Conservation (phyloP, 2,329 filamentous ascomycete genomes). For the Drechmeria coniospora region DNA sequence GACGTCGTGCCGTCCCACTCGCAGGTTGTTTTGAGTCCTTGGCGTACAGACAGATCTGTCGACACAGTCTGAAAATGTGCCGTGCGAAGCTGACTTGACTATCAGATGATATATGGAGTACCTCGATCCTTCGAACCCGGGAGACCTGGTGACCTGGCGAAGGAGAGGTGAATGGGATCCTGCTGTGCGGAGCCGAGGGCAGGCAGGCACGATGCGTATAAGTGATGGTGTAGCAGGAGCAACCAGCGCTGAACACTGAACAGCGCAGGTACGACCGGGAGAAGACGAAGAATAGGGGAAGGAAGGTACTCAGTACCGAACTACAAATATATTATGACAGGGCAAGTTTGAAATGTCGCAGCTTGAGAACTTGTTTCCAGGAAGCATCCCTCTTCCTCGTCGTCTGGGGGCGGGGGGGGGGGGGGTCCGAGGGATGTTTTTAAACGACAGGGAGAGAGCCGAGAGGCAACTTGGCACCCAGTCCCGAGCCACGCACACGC, state of each 20-base stretch:
- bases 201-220: background rate
- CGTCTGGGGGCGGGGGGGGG: background rate
- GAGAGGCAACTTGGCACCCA: background rate
- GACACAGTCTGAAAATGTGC: too few species aligned
- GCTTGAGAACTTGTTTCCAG: conserved; percentile 1
- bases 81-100: too few species aligned
- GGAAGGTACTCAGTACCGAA: background rate
- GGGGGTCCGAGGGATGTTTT: conserved; percentile 2
- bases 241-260: too few species aligned
- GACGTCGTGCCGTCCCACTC: too few species aligned
- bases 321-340: too few species aligned
- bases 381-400: conserved; percentile 1
- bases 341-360: background rate
- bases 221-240: background rate
- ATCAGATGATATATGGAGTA: too few species aligned
- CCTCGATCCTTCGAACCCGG: too few species aligned
- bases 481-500: background rate
- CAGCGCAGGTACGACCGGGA: background rate
- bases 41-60: too few species aligned
- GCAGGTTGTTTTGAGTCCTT: too few species aligned
- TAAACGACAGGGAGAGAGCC: background rate
- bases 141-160: too few species aligned
- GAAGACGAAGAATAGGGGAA: background rate
- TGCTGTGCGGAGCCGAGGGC: background rate
- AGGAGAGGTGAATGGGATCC: too few species aligned